A percentile compares a stretch with the other conserved stretches of the same genome.
phyloP scores from a whole-genome alignment of 1,139 yeast genomes.

The Magnusiomyces clavatus region DNA sequence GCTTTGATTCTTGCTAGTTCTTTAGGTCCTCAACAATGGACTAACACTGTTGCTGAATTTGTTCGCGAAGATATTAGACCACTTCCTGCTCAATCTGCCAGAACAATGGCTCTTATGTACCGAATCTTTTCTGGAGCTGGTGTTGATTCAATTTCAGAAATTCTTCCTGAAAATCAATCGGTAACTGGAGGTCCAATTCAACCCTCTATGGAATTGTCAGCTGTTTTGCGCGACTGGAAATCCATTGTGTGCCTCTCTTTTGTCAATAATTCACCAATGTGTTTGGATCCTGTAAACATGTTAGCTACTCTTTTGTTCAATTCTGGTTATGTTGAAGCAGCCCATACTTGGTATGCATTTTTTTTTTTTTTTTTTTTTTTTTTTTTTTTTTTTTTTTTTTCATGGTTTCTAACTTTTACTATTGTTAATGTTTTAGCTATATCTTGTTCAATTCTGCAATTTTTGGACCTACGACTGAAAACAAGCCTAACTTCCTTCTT shows the following conservation, averaged over 20 bases:
- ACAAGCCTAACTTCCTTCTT: constrained; percentile 2
- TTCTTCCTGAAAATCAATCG: constrained; percentile 11
- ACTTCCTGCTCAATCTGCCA: constrained; percentile 33
- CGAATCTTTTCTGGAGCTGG: constrained; percentile 61
- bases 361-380: not conserved
- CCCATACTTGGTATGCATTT: constrained; percentile 26
- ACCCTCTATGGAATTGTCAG: constrained; percentile 9
- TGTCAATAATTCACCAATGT: constrained; percentile 28
- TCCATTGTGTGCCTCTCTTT: constrained; percentile 28
- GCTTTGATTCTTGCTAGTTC: constrained; percentile 65
- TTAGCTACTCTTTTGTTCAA: constrained; percentile 29
- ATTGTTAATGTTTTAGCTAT: constrained; percentile 26
- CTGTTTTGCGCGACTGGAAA: constrained; percentile 30
- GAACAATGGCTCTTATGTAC: constrained; percentile 54
- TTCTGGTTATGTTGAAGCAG: constrained; percentile 29
- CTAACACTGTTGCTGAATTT: constrained; percentile 47
- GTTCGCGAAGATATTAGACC: constrained; percentile 37
- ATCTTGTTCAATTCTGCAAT: constrained; percentile 37
- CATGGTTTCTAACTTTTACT: not conserved
- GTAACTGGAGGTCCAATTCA: constrained; percentile 7
- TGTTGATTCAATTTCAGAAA: constrained; percentile 33
- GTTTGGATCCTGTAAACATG: constrained; percentile 27
- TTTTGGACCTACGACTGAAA: constrained; percentile 13
- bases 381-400: not conserved
- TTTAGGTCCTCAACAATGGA: constrained; percentile 55